These are phyloP conservation scores for Blastomyces emzantsi DNA, from an alignment of 2,329 filamentous ascomycete species.

Conservation along the genomic window DNA sequence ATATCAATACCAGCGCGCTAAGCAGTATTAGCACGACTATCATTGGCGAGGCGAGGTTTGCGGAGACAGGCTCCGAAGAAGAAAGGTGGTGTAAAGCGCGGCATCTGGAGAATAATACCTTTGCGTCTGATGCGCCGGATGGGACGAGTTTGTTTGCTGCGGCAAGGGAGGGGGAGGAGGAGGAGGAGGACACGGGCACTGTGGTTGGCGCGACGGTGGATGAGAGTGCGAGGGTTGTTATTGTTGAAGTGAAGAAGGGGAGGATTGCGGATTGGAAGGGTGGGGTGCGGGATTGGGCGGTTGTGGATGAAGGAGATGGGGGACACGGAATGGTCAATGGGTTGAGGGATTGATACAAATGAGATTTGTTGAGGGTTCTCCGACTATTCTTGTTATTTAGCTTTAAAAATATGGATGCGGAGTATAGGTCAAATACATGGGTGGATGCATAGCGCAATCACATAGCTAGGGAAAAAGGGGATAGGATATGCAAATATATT, in stretches of 20 bases:
- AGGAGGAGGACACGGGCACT: conserved; percentile 24
- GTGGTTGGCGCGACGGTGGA: conserved; percentile 52
- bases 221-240: conserved; percentile 76
- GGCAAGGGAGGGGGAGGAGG: conserved; percentile 17
- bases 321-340: neutral
- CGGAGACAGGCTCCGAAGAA: conserved; percentile 65
- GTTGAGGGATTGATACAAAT: neutral
- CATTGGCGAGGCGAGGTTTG: conserved; percentile 71
- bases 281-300: conserved; percentile 69
- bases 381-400: neutral
- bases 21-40: conserved; percentile 89
- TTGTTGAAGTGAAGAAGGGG: conserved; percentile 75
- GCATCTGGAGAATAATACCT: conserved; percentile 89
- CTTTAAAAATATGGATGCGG: neutral
- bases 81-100: conserved; percentile 73
- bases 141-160: conserved; percentile 38
- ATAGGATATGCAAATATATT: neutral
- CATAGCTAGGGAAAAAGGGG: neutral
- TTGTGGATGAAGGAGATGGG: conserved; percentile 29
- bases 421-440: neutral
- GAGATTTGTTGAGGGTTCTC: neutral
- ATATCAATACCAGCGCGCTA: conserved; percentile 82
- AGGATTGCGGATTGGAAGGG: conserved; percentile 94
- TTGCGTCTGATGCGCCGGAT: conserved; percentile 48
- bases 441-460: neutral